Conservation (phyloP, 768 basidiomycete species). For the Mrakia hoshinonis region DNA sequence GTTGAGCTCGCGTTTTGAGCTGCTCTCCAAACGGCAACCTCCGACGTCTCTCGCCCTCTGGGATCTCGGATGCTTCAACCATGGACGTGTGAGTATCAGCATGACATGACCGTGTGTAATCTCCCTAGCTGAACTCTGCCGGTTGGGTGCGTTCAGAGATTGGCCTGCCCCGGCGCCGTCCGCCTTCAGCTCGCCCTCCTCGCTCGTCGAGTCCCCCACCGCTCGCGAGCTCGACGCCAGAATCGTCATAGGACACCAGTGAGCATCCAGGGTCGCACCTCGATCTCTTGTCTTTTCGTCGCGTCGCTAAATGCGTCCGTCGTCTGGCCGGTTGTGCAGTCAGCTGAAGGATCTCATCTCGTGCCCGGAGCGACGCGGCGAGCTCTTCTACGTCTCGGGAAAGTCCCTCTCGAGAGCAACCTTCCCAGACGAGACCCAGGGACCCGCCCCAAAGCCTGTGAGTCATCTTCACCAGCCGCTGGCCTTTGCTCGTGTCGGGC, state of each 20-base stretch:
- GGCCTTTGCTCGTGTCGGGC: neutral
- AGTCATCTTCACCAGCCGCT: neutral
- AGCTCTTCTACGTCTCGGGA: conserved; percentile 56
- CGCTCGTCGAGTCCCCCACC: neutral
- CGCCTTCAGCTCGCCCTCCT: neutral
- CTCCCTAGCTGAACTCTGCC: neutral
- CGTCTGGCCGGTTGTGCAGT: conserved; percentile 39
- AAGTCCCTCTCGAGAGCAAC: conserved; percentile 18
- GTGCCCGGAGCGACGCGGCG: conserved; percentile 58
- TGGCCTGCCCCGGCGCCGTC: neutral
- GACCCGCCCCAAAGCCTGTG: neutral
- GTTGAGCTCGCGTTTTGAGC: no score
- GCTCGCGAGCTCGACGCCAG: neutral
- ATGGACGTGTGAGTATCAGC: conserved; percentile 7
- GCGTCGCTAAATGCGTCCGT: neutral
- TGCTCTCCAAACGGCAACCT: no score
- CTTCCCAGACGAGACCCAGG: neutral
- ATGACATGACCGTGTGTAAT: no score
- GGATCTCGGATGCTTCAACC: conserved; percentile 4
- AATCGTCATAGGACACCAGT: neutral
- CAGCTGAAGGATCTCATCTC: conserved; percentile 71
- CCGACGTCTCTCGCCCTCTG: no score
- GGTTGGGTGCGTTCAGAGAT: neutral
- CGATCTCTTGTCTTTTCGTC: neutral
- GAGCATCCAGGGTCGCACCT: neutral